phyloP scores from a whole-genome alignment of 805 yeast genomes.

The Wickerhamomyces canadensis region DNA sequence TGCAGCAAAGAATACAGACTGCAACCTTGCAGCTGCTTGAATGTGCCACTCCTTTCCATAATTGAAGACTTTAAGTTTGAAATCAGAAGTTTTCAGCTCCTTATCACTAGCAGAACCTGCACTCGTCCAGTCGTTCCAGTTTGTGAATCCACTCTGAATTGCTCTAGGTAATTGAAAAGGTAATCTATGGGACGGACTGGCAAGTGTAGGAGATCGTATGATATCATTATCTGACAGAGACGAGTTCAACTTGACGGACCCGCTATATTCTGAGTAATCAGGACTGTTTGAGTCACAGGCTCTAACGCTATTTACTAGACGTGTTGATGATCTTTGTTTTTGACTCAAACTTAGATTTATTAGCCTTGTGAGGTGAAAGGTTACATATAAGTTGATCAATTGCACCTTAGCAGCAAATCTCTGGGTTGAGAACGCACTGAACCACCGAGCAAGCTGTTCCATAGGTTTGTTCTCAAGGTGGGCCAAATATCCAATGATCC shows the following conservation, averaged over 20 bases:
- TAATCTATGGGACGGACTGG: not conserved
- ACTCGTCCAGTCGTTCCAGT: constrained; percentile 9
- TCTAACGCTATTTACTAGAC: not conserved
- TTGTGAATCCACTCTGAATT: constrained; percentile 8
- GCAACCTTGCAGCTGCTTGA: constrained; percentile 54
- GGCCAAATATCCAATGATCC: constrained; percentile 64
- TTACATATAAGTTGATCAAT: constrained; percentile 66
- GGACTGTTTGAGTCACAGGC: constrained; percentile 3
- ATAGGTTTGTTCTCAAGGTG: constrained; percentile 35
- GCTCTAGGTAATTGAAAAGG: constrained; percentile 9
- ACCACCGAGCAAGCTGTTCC: constrained; percentile 50
- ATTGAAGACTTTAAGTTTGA: constrained; percentile 42
- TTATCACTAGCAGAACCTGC: not conserved
- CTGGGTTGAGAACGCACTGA: constrained; percentile 36
- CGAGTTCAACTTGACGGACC: constrained; percentile 5
- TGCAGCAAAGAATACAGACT: constrained; percentile 51
- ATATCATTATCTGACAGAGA: not conserved
- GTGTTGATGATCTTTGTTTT: too few relatives aligned
- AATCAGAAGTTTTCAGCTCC: constrained; percentile 9
- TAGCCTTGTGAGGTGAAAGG: constrained; percentile 63
- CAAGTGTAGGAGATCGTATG: not conserved
- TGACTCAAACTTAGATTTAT: constrained; percentile 24
- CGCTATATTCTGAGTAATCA: constrained; percentile 3
- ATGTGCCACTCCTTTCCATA: constrained; percentile 85
- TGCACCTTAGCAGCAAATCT: constrained; percentile 54